phyloP scores from a whole-genome alignment of 768 basidiomycete genomes.

The Termitomyces sp. region DNA sequence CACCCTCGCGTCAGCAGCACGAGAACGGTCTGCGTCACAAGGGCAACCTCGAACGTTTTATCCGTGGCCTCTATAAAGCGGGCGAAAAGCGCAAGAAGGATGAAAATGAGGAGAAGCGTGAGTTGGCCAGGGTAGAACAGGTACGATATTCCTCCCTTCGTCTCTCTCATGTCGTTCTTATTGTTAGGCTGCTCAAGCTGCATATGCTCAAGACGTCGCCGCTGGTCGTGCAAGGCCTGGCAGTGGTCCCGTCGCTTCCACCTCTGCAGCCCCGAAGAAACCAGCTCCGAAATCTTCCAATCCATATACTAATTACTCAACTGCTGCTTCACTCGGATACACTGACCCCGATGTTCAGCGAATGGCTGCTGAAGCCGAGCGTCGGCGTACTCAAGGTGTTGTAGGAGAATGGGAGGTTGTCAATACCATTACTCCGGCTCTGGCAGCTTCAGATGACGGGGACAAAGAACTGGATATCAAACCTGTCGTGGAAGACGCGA shows the following conservation, averaged over 20 bases:
- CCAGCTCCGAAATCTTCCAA: conserved; percentile 51
- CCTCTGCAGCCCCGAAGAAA: conserved; percentile 34
- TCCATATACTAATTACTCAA: conserved; percentile 83
- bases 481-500: conserved; percentile 15
- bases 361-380: conserved; percentile 54
- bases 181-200: conserved; percentile 71
- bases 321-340: conserved; percentile 80
- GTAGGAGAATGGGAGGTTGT: conserved; percentile 80
- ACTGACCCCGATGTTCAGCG: conserved; percentile 73
- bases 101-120: conserved; percentile 77
- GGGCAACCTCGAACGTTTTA: conserved; percentile 90
- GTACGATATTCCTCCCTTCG: conserved; percentile 33
- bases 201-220: conserved; percentile 76
- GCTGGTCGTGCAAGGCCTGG: conserved; percentile 52
- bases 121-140: conserved; percentile 84
- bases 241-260: conserved; percentile 28
- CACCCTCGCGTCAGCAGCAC: conserved; percentile 84
- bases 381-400: conserved; percentile 60
- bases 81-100: conserved; percentile 88
- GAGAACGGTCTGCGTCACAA: conserved; percentile 93
- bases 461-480: conserved; percentile 9
- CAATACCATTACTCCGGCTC: conserved; percentile 22
- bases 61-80: conserved; percentile 88
- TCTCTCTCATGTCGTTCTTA: not conserved
- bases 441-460: conserved; percentile 16